These are phyloP conservation scores for Neurospora sp. DNA, from an alignment of 495 filamentous ascomycete species.

Conservation along the genomic window DNA sequence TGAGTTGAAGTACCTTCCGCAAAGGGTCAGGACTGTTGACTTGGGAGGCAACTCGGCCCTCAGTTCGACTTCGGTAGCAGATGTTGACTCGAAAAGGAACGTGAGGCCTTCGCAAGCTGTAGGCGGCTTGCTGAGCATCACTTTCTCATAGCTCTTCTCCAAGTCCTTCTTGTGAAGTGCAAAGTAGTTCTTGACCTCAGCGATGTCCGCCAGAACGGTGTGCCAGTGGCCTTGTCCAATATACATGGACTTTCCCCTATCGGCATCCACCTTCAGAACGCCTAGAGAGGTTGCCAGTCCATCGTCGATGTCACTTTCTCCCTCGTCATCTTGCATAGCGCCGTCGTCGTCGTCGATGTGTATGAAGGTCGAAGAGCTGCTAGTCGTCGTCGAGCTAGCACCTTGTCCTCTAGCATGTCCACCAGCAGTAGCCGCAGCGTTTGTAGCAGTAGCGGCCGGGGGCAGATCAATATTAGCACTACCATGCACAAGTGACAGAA, in stretches of 20 bases:
- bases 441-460: conserved; percentile 15
- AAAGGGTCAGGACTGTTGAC: conserved; percentile 70
- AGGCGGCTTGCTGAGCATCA: conserved; percentile 52
- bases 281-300: conserved; percentile 72
- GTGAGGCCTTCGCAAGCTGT: conserved; percentile 53
- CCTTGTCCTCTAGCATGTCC: conserved; percentile 41
- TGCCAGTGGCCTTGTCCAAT: conserved; percentile 88
- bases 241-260: conserved; percentile 72
- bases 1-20: conserved; percentile 59
- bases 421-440: conserved; percentile 46
- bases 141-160: conserved; percentile 48
- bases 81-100: conserved; percentile 64
- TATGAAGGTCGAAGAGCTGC: conserved; percentile 51
- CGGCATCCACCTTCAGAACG: conserved; percentile 75
- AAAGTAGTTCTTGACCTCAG: conserved; percentile 91
- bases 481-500: conserved; percentile 93
- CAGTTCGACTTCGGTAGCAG: conserved; percentile 63
- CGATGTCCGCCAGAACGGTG: conserved; percentile 76
- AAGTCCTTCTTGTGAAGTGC: conserved; percentile 44
- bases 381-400: conserved; percentile 52
- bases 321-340: conserved; percentile 45
- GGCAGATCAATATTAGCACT: conserved; percentile 44
- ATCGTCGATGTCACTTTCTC: conserved; percentile 79
- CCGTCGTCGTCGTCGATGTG: conserved; percentile 41
- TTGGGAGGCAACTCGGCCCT: conserved; percentile 70